Evolutionary conservation across 179 eudicot species (phyloP).

Genomic region (Sideroxylon spinosum): DNA sequence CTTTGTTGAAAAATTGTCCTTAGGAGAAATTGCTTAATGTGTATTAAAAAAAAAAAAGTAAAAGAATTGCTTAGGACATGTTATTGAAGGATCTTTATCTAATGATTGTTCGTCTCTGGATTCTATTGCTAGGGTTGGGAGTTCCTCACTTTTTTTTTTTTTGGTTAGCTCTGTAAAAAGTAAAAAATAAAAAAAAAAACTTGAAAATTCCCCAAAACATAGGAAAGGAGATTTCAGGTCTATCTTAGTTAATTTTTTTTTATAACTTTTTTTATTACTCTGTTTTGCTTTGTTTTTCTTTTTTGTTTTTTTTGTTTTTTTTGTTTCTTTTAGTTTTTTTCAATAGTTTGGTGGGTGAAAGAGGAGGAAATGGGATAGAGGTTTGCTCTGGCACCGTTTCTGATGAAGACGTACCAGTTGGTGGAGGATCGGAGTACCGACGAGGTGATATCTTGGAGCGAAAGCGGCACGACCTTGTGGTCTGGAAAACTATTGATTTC

Average conservation of each 20-base stretch:
- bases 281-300: too few species aligned
- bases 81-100: not conserved
- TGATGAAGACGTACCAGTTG: constrained; percentile 75
- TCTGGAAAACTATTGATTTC: too few species aligned
- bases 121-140: constrained; percentile 98
- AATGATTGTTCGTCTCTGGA: constrained; percentile 43
- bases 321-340: not conserved
- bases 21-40: not conserved
- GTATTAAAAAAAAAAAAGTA: not conserved
- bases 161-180: not conserved
- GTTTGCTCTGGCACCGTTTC: constrained; percentile 79
- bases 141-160: constrained; percentile 76
- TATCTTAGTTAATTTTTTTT: not conserved
- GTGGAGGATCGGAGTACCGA: constrained; percentile 69
- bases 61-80: not conserved
- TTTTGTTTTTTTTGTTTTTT: not conserved
- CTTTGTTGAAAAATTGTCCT: not conserved
- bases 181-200: too few species aligned
- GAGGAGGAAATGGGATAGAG: constrained; percentile 50
- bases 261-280: too few species aligned
- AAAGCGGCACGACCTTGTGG: constrained; percentile 51
- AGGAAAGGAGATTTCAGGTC: not conserved
- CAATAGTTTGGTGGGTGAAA: not conserved
- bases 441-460: constrained; percentile 87
- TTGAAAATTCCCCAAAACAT: not conserved